These are phyloP conservation scores for Phytophthora hibernalis DNA, from an alignment of 352 stramenopile species.

Conservation along the genomic window DNA sequence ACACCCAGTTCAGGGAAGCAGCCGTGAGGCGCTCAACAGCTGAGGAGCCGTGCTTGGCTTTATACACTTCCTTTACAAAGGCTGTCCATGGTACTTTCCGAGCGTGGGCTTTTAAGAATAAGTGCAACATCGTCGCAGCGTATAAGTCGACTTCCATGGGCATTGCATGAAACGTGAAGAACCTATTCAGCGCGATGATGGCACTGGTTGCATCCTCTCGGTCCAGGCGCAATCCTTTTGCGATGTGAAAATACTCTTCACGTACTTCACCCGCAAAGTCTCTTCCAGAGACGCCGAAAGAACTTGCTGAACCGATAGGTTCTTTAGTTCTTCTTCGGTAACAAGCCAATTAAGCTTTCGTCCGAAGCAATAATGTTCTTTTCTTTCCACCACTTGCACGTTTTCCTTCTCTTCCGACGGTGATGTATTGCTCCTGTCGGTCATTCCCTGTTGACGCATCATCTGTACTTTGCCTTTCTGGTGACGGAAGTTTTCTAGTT, in stretches of 20 bases:
- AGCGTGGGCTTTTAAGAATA: constrained; percentile 80
- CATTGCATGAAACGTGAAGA: constrained; percentile 81
- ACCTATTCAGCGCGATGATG: constrained; percentile 82
- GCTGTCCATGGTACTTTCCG: constrained; percentile 62
- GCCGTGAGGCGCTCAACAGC: constrained; percentile 28
- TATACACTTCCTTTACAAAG: constrained; percentile 82
- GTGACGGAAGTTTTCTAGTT: constrained; percentile 69
- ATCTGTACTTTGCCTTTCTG: constrained; percentile 58
- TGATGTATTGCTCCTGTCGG: constrained; percentile 21
- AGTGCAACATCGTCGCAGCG: constrained; percentile 71
- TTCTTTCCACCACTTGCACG: constrained; percentile 20
- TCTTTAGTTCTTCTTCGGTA: constrained; percentile 55
- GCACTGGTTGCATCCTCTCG: constrained; percentile 77
- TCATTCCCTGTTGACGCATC: constrained; percentile 36
- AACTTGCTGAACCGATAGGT: constrained; percentile 66
- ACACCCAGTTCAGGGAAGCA: constrained; percentile 60
- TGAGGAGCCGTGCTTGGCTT: constrained; percentile 49
- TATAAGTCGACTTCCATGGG: constrained; percentile 72
- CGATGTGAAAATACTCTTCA: constrained; percentile 70
- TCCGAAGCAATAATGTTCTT: constrained; percentile 63
- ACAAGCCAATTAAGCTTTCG: constrained; percentile 83
- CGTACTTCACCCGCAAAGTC: constrained; percentile 66
- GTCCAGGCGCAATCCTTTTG: constrained; percentile 67
- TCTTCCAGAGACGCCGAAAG: constrained; percentile 78
- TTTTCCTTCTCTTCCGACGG: constrained; percentile 34